These are phyloP conservation scores for Chrysosphaeria jannelii DNA, from an alignment of 2,329 filamentous ascomycete species.

Conservation along the genomic window DNA sequence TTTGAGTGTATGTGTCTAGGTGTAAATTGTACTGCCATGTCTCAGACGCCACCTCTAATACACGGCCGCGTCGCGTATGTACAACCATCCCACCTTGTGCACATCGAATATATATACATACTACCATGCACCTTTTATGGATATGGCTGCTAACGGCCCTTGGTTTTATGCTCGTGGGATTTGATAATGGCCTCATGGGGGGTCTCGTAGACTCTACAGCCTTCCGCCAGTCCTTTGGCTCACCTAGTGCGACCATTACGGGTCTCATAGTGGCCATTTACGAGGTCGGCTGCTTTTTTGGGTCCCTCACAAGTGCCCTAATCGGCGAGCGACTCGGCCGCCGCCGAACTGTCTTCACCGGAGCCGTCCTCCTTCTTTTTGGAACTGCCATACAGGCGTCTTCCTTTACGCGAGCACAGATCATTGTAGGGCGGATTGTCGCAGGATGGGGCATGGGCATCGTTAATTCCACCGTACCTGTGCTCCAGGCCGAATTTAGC, in stretches of 20 bases:
- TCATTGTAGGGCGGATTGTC: slow-evolving; percentile 17
- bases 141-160: slow-evolving; percentile 3
- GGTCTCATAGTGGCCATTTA: slow-evolving; percentile 15
- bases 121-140: too few species aligned
- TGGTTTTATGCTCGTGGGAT: slow-evolving; percentile 3
- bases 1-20: too few species aligned
- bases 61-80: too few species aligned
- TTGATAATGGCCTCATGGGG: slow-evolving; percentile 4
- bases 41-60: too few species aligned
- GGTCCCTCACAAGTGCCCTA: slow-evolving; percentile 2
- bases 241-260: slow-evolving; percentile 6
- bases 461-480: slow-evolving; percentile 14
- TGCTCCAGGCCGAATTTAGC: slow-evolving; percentile 11
- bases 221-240: slow-evolving; percentile 2
- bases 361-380: slow-evolving; percentile 1
- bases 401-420: slow-evolving; percentile 12
- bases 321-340: slow-evolving; percentile 2
- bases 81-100: too few species aligned
- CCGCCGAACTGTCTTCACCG: slow-evolving; percentile 2
- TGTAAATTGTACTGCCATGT: too few species aligned
- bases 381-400: slow-evolving; percentile 6
- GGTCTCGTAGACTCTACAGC: slow-evolving; percentile 2
- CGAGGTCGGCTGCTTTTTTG: slow-evolving; percentile 9
- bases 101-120: too few species aligned
- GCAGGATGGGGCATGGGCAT: slow-evolving; percentile 24